Evolutionary conservation across 257 asterid genomes (phyloP).

Genomic region (Capsicum baccatum): DNA sequence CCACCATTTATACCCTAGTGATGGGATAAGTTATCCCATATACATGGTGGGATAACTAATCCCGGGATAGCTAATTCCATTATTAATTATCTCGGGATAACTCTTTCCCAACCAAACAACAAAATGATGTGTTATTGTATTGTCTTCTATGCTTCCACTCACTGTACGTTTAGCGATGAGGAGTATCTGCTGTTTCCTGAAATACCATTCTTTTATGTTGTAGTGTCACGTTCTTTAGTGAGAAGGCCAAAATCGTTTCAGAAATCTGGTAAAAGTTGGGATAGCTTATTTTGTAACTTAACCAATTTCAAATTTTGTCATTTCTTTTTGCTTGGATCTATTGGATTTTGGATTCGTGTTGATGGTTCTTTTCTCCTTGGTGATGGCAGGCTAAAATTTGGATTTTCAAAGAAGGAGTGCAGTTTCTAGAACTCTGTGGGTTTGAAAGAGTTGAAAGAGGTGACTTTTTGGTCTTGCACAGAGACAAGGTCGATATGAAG

Average conservation of each 20-base stretch:
- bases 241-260: neutral
- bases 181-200: neutral
- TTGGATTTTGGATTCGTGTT: neutral
- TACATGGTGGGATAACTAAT: too few relatives aligned
- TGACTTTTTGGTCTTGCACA: slow-evolving; percentile 48
- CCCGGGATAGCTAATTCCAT: too few relatives aligned
- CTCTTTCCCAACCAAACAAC: too few relatives aligned
- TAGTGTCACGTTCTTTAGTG: neutral
- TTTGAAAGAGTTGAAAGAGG: slow-evolving; percentile 63
- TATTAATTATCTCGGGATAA: too few relatives aligned
- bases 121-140: neutral
- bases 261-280: neutral
- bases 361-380: neutral
- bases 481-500: slow-evolving; percentile 52
- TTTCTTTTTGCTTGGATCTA: neutral
- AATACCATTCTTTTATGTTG: neutral
- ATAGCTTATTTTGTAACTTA: slow-evolving; percentile 7
- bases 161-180: neutral
- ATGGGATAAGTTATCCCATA: too few relatives aligned
- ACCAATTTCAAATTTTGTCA: neutral
- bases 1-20: too few relatives aligned
- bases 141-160: neutral
- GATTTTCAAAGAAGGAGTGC: slow-evolving; percentile 53
- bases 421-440: slow-evolving; percentile 76
- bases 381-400: slow-evolving; percentile 71